These are phyloP conservation scores for Postia placenta DNA, from an alignment of 768 basidiomycete species.

Conservation along the genomic window DNA sequence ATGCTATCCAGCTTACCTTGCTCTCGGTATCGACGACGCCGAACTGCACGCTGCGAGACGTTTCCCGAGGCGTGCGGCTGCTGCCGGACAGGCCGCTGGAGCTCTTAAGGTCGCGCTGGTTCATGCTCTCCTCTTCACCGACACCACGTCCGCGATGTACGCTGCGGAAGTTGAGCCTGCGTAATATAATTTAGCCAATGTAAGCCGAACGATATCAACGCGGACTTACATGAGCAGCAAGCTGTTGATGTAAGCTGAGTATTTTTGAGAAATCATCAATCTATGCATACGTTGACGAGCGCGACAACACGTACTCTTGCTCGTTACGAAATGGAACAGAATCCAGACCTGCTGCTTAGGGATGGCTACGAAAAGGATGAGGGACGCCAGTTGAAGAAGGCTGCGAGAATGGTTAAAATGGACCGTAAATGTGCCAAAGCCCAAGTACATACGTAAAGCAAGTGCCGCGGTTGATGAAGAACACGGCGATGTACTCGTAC, in stretches of 20 bases:
- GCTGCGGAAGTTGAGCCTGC: constrained; percentile 19
- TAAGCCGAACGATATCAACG: neutral
- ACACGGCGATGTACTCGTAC: constrained; percentile 12
- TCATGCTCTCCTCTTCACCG: constrained; percentile 17
- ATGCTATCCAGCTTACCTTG: constrained; percentile 15
- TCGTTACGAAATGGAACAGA: constrained; percentile 15
- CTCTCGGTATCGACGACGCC: constrained; percentile 9
- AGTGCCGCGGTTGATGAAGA: constrained; percentile 17
- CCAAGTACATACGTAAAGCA: constrained; percentile 15
- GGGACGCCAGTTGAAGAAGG: constrained; percentile 3
- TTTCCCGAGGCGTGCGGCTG: neutral
- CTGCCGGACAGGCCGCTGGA: constrained; percentile 3
- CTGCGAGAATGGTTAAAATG: constrained; percentile 1
- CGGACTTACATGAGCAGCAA: constrained; percentile 13
- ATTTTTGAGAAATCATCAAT: neutral
- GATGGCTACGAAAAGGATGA: constrained; percentile 11
- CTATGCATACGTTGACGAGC: neutral
- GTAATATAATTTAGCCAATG: neutral
- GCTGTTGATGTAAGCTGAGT: constrained; percentile 17
- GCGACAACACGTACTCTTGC: constrained; percentile 10
- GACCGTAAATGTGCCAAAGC: too few species aligned
- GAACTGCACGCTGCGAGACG: constrained; percentile 16
- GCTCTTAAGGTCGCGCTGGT: constrained; percentile 11
- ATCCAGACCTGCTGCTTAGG: constrained; percentile 15
- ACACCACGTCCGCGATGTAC: constrained; percentile 17